Conservation (phyloP, 306 rosid genomes). For the Begonia peltatifolia region DNA sequence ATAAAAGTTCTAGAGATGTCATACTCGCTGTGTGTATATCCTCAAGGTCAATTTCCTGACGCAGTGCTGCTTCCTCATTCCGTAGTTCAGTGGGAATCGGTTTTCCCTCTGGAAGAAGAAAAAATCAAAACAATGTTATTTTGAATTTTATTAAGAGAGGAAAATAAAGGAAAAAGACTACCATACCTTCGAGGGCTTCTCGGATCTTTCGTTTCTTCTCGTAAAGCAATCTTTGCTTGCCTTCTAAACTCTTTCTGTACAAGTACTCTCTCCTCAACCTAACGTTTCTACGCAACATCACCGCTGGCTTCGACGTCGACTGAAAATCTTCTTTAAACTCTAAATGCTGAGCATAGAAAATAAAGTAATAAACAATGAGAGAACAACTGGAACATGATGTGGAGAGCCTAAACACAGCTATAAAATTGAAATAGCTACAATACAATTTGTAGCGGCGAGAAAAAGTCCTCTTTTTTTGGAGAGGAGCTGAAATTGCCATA, state of each 20-base stretch:
- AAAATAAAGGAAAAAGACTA: not conserved
- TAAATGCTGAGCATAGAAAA: too few species aligned
- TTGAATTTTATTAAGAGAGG: not conserved
- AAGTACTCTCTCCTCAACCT: conserved; percentile 68
- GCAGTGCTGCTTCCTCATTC: conserved; percentile 79
- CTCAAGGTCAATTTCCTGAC: conserved; percentile 70
- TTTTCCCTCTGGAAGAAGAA: conserved; percentile 55
- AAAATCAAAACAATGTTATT: not conserved
- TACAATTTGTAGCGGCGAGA: too few species aligned
- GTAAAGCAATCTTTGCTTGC: conserved; percentile 50
- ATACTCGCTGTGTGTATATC: conserved; percentile 69
- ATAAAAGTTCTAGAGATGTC: not conserved
- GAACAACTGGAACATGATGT: too few species aligned
- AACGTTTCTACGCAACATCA: conserved; percentile 52
- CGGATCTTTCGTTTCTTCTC: conserved; percentile 82
- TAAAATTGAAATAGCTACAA: too few species aligned
- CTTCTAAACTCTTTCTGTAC: conserved; percentile 76
- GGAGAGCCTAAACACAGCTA: too few species aligned
- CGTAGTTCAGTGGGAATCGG: conserved; percentile 88
- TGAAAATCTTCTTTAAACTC: too few species aligned
- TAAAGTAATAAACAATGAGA: too few species aligned
- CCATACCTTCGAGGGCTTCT: conserved; percentile 61
- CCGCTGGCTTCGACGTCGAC: not conserved
- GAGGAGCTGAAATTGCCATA: too few species aligned
- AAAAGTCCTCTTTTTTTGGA: too few species aligned